A percentile compares a stretch with the other conserved stretches of the same genome.
Evolutionary conservation across 371 early-diverging fungal genomes (phyloP).

Genomic region (Mortierella sp.): DNA sequence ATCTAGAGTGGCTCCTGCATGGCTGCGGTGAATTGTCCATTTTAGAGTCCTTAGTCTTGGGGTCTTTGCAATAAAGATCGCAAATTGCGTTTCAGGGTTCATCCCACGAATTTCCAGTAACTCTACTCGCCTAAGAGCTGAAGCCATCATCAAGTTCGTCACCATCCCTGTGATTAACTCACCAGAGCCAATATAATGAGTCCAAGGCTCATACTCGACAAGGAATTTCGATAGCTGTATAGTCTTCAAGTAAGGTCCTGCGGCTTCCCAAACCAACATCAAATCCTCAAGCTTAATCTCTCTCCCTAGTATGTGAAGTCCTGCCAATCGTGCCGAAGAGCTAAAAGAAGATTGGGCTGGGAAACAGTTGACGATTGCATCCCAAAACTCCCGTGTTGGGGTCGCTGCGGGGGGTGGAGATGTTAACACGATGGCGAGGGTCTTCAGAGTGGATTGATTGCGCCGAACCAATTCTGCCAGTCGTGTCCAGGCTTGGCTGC

Average conservation of each 20-base stretch:
- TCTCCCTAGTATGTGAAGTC: not conserved
- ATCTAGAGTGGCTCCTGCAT: not conserved
- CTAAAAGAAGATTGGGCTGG: not conserved
- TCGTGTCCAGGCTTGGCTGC: not conserved
- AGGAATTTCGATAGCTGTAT: not conserved
- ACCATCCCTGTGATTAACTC: not conserved
- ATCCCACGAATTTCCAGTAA: not conserved
- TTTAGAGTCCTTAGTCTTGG: not conserved
- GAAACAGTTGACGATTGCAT: not conserved
- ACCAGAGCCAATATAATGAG: not conserved
- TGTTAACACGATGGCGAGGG: not conserved
- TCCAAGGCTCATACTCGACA: not conserved
- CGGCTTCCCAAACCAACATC: not conserved
- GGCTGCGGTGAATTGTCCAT: not conserved
- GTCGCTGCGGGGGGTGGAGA: not conserved
- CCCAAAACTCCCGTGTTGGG: slow-evolving; percentile 5
- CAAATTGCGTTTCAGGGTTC: not conserved
- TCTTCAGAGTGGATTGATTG: not conserved
- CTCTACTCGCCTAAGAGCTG: not conserved
- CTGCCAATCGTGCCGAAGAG: not conserved
- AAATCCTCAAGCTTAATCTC: not conserved
- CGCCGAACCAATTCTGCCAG: not conserved
- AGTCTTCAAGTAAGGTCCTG: not conserved
- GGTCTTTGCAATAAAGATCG: not conserved
- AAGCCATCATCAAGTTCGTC: not conserved